Evolutionary conservation across 805 yeast genomes (phyloP), one percentile per base, ranked within the genome.

Genomic region (Saturnispora ahearnii): DNA sequence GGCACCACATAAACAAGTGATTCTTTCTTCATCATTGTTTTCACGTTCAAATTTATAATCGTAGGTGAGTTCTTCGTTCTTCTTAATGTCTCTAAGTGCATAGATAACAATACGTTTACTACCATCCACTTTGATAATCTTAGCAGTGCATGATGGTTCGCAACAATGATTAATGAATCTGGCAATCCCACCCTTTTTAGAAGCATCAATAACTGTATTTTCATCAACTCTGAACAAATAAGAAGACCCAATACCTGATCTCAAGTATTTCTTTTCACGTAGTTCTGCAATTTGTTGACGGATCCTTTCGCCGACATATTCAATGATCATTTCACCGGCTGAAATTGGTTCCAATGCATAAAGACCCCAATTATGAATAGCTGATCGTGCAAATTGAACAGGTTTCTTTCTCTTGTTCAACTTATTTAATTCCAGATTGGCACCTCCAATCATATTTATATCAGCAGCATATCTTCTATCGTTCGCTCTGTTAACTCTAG

Each of bases 361-460:
- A 37, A 93, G 69, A 0, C 99, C 99, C 99, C 99, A 93, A 61
- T 91, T 88, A 65, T 93, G 99, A 60, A 93, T 93, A 0, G 97
- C 95, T 2, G 97, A 89, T 48, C 98, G 74, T 0, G 97, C 97
- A 72, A 90, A 90, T n/a, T 93, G 84, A 8, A 91, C 97, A 0
- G 96, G 96, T 61, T 91, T 91, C 65, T 84, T 87, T 55, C 97
- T 77, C 62, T 87, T 89, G 56, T 87, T 86, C 58, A 91, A 75
- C 55, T 91, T 95, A 63, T 90, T 91, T 67, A 88, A 75, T 41
- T 87, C 83, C 57, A 90, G 69, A 59, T 88, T 97, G 1, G 86
- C 81, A 58, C 87, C 95, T 40, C 93, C 93, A 57, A 87, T 74
- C 58, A 81, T 77, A 55, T 82, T 86, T 40, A 88, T 83, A 63